These are phyloP conservation scores for Cordyceps tenuipes DNA, from an alignment of 2,329 filamentous ascomycete species.

Conservation along the genomic window DNA sequence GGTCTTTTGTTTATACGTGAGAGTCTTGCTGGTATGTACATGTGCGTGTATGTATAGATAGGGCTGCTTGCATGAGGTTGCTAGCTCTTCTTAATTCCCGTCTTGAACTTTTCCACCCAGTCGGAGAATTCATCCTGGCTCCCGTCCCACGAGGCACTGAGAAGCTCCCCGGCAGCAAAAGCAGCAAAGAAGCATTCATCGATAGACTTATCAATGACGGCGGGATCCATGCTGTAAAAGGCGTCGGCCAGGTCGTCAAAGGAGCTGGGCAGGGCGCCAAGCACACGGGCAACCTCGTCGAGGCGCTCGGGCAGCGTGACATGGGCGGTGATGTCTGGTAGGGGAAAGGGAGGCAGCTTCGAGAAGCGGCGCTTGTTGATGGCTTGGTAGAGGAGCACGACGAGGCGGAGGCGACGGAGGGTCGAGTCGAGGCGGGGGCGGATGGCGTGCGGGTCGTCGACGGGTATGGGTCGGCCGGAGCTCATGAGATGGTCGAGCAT, in stretches of 20 bases:
- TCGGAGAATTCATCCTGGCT: slow-evolving; percentile 66
- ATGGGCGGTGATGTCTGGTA: slow-evolving; percentile 21
- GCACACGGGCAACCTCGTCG: slow-evolving; percentile 46
- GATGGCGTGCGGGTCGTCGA: slow-evolving; percentile 54
- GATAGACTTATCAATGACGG: slow-evolving; percentile 50
- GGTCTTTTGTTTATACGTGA: not conserved
- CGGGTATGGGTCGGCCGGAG: slow-evolving; percentile 51
- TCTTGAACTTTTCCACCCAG: slow-evolving; percentile 58
- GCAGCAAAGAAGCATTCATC: slow-evolving; percentile 53
- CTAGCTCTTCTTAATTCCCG: slow-evolving; percentile 38
- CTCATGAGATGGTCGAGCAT: slow-evolving; percentile 62
- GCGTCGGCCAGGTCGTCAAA: slow-evolving; percentile 63
- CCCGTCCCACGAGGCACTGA: slow-evolving; percentile 54
- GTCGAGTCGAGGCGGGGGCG: slow-evolving; percentile 56
- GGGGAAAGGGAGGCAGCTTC: slow-evolving; percentile 39
- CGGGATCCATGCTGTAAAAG: slow-evolving; percentile 62
- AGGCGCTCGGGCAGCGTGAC: slow-evolving; percentile 32
- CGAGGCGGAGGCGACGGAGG: slow-evolving; percentile 57
- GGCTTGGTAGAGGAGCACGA: slow-evolving; percentile 60
- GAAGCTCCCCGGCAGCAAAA: slow-evolving; percentile 44
- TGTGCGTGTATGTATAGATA: not conserved
- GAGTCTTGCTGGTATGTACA: not conserved
- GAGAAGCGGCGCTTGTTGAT: slow-evolving; percentile 62
- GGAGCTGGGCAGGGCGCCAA: slow-evolving; percentile 55
- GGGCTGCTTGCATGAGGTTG: not conserved